Conservation (phyloP, 2,329 filamentous ascomycete genomes). For the Monosporascus sp. region DNA sequence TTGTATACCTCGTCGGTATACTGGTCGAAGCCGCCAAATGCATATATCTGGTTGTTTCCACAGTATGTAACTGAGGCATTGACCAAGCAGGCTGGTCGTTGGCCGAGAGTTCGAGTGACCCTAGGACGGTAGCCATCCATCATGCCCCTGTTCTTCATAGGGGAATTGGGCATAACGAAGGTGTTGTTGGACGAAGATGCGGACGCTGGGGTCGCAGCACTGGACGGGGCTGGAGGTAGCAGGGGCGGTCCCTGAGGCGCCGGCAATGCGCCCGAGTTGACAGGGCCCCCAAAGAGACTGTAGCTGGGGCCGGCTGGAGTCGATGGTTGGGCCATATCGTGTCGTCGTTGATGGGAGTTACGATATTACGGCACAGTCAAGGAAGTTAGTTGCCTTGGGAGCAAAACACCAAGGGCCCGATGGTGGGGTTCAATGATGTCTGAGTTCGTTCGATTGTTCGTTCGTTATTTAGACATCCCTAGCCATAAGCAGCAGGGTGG, state of each 20-base stretch:
- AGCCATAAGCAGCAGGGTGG: too few species aligned
- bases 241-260: constrained; percentile 19
- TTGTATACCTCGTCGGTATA: constrained; percentile 99
- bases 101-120: constrained; percentile 72
- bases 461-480: too few species aligned
- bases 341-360: not conserved
- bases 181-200: constrained; percentile 65
- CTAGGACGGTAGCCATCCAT: constrained; percentile 78
- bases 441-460: too few species aligned
- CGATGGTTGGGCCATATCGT: constrained; percentile 22
- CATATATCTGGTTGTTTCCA: constrained; percentile 94
- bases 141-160: constrained; percentile 59
- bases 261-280: constrained; percentile 12
- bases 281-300: constrained; percentile 29
- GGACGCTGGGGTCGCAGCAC: constrained; percentile 40
- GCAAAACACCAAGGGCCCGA: too few species aligned
- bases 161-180: constrained; percentile 87
- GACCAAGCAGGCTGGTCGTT: constrained; percentile 87
- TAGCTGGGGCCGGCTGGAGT: constrained; percentile 17
- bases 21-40: constrained; percentile 97
- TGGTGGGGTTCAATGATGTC: too few species aligned
- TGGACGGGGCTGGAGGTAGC: constrained; percentile 29
- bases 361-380: too few species aligned
- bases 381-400: too few species aligned
- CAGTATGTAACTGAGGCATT: constrained; percentile 99